These are phyloP conservation scores for Theileria sp. DNA, from an alignment of 169 alveolate species.

Conservation along the genomic window DNA sequence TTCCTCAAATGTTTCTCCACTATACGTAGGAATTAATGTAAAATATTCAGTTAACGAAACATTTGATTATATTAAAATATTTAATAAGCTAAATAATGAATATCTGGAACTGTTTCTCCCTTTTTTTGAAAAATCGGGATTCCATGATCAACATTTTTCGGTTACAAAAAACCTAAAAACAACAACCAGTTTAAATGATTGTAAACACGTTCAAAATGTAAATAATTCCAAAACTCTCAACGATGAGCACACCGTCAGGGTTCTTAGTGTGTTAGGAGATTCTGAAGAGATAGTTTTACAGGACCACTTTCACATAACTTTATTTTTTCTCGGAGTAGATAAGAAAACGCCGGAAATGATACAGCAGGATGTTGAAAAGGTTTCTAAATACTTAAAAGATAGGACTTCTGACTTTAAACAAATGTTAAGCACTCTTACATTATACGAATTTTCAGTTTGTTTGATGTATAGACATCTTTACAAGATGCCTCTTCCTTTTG, in stretches of 20 bases:
- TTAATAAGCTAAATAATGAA: conserved; percentile 27
- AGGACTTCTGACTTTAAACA: conserved; percentile 15
- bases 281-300: conserved; percentile 32
- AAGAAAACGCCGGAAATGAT: conserved; percentile 15
- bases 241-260: neutral
- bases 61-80: neutral
- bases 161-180: neutral
- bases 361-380: conserved; percentile 21
- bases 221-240: neutral
- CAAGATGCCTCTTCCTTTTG: conserved; percentile 37
- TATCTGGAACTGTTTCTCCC: conserved; percentile 34
- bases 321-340: conserved; percentile 29
- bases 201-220: neutral
- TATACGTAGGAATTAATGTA: conserved; percentile 20
- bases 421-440: conserved; percentile 39
- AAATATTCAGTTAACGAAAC: conserved; percentile 2
- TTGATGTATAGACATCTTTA: conserved; percentile 50
- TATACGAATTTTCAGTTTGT: conserved; percentile 52
- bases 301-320: conserved; percentile 50
- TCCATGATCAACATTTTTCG: neutral
- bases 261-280: conserved; percentile 8
- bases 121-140: neutral
- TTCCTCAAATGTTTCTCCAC: conserved; percentile 9
- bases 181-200: neutral
- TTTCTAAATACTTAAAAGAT: conserved; percentile 16